Percentiles rank a stretch among this genome's conserved stretches.
Evolutionary conservation across 2,329 filamentous ascomycete species (phyloP).

Genomic region (Nigrospora sphaerica): DNA sequence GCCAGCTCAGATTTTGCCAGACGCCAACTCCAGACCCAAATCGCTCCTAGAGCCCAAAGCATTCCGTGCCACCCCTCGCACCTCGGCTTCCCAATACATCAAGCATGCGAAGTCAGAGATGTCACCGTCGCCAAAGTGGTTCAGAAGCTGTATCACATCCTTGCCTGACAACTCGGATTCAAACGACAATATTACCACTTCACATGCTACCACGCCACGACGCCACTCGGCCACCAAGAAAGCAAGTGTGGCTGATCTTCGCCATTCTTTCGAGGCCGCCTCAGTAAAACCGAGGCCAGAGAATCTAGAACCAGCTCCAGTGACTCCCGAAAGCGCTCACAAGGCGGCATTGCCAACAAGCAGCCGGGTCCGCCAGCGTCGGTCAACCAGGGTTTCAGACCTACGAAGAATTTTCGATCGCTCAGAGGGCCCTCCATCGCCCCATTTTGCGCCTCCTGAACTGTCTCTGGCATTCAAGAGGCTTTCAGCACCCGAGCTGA

Average conservation of each 20-base stretch:
- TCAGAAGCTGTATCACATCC: background rate
- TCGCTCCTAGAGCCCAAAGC: constrained; percentile 2
- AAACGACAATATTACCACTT: background rate
- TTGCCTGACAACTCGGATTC: background rate
- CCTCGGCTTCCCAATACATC: constrained; percentile 5
- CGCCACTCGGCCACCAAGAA: constrained; percentile 2
- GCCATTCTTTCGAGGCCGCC: constrained; percentile 22
- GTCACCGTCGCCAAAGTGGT: background rate
- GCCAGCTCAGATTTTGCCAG: no score
- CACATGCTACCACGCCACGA: no score
- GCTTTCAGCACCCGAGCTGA: constrained; percentile 15
- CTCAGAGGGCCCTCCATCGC: constrained; percentile 8
- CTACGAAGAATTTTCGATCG: constrained; percentile 21
- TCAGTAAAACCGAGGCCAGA: background rate
- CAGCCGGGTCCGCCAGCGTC: background rate
- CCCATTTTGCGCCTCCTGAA: constrained; percentile 4
- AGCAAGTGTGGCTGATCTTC: constrained; percentile 26
- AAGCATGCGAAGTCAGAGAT: background rate
- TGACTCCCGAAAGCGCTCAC: no score
- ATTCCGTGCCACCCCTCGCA: constrained; percentile 3
- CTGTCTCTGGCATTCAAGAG: constrained; percentile 2
- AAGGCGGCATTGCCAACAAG: no score
- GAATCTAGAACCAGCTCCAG: background rate
- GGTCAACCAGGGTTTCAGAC: constrained; percentile 16
- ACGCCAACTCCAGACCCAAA: background rate